Evolutionary conservation across 225 moss, liverwort and hornwort species (phyloP).

Genomic region (Lunularia cruciata): DNA sequence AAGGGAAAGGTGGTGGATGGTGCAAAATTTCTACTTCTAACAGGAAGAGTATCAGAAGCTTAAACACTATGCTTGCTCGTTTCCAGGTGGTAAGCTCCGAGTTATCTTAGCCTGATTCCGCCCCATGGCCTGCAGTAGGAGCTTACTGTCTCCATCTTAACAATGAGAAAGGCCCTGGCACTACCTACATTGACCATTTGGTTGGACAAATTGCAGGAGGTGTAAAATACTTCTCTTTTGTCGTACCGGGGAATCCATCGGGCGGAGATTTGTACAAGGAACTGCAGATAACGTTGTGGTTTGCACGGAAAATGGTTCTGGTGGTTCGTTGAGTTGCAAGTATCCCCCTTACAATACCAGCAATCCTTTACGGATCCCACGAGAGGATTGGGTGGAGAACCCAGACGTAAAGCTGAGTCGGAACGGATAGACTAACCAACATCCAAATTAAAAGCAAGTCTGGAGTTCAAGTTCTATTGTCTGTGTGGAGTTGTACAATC

Average conservation of each 20-base stretch:
- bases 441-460: constrained; percentile 11
- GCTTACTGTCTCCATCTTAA: constrained; percentile 23
- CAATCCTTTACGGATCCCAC: constrained; percentile 10
- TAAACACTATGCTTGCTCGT: too few relatives aligned
- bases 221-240: background rate
- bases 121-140: background rate
- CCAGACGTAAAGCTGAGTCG: background rate
- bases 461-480: background rate
- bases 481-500: constrained; percentile 5
- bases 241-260: constrained; percentile 1
- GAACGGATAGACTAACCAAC: constrained; percentile 13
- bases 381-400: background rate
- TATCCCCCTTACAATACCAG: background rate
- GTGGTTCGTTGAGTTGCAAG: background rate
- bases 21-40: too few relatives aligned
- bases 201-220: constrained; percentile 14
- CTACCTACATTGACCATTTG: constrained; percentile 2
- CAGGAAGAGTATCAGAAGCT: too few relatives aligned
- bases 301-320: background rate
- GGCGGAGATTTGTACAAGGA: constrained; percentile 20
- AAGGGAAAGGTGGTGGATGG: background rate
- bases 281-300: constrained; percentile 5
- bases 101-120: background rate
- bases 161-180: constrained; percentile 6
- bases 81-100: constrained; percentile 14